Conservation (phyloP, 2,329 filamentous ascomycete species). For the Coniochaeta hoffmannii region DNA sequence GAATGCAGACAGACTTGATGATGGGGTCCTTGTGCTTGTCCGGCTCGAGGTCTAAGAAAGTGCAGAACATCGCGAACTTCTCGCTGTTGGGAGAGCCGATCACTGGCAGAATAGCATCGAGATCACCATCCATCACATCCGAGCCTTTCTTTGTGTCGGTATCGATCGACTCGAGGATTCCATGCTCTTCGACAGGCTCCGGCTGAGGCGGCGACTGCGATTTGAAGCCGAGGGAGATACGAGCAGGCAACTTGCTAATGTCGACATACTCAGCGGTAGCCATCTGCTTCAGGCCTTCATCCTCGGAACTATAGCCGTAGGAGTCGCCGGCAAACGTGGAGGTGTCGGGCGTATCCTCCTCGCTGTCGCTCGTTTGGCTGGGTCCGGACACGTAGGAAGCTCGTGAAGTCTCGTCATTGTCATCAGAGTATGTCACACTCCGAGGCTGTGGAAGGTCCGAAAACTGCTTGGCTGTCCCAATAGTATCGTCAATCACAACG, state of each 20-base stretch:
- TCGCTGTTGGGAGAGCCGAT: not conserved
- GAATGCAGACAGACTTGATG: slow-evolving; percentile 11
- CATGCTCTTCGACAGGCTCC: not conserved
- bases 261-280: not conserved
- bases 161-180: not conserved
- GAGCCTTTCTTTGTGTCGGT: not conserved
- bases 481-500: not conserved
- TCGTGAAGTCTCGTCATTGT: not conserved
- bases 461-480: not conserved
- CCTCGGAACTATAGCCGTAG: not conserved
- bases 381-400: not conserved
- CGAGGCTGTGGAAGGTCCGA: not conserved
- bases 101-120: not conserved
- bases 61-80: slow-evolving; percentile 6
- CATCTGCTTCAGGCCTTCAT: not conserved
- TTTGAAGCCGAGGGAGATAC: not conserved
- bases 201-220: not conserved
- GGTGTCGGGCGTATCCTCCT: not conserved
- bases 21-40: slow-evolving; percentile 11
- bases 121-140: not conserved
- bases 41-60: slow-evolving; percentile 11
- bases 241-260: not conserved
- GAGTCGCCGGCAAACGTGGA: not conserved
- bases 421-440: not conserved
- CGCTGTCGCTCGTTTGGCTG: not conserved